Evolutionary conservation across 768 basidiomycete genomes (phyloP).

Genomic region (Plicaturopsis crispa): DNA sequence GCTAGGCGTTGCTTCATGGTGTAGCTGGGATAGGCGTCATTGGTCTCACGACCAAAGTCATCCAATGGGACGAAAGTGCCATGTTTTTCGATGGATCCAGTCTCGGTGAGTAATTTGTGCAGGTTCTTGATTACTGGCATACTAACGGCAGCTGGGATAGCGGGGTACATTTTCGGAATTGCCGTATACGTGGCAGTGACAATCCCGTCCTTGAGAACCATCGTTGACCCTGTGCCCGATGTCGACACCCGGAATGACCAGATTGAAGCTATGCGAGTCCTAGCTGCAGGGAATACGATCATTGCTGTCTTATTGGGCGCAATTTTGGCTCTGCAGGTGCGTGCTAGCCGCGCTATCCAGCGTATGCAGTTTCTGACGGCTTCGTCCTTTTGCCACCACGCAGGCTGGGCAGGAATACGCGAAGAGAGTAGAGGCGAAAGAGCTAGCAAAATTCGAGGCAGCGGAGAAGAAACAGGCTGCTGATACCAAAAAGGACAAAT

Average conservation of each 20-base stretch:
- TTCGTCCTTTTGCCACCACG: conserved; percentile 8
- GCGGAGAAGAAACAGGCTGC: conserved; percentile 19
- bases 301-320: conserved; percentile 61
- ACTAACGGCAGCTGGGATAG: conserved; percentile 28
- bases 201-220: conserved; percentile 69
- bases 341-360: conserved; percentile 13
- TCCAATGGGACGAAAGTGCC: conserved; percentile 88
- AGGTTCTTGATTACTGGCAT: not conserved
- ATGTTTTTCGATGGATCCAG: conserved; percentile 92
- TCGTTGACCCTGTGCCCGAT: conserved; percentile 47
- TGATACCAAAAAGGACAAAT: conserved; percentile 3
- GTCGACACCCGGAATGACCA: conserved; percentile 58
- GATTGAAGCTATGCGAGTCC: conserved; percentile 70
- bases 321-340: conserved; percentile 67
- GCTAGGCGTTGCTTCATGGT: conserved; percentile 78
- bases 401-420: conserved; percentile 88
- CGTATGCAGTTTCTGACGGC: conserved; percentile 8
- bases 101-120: conserved; percentile 50
- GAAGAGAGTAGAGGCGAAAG: conserved; percentile 45
- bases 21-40: conserved; percentile 74
- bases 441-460: conserved; percentile 29
- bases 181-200: conserved; percentile 81
- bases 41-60: conserved; percentile 71
- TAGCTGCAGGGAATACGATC: conserved; percentile 85
- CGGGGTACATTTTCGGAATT: conserved; percentile 65